These are phyloP conservation scores for Xylariaceae sp. DNA, from an alignment of 2,329 filamentous ascomycete genomes.

Conservation along the genomic window DNA sequence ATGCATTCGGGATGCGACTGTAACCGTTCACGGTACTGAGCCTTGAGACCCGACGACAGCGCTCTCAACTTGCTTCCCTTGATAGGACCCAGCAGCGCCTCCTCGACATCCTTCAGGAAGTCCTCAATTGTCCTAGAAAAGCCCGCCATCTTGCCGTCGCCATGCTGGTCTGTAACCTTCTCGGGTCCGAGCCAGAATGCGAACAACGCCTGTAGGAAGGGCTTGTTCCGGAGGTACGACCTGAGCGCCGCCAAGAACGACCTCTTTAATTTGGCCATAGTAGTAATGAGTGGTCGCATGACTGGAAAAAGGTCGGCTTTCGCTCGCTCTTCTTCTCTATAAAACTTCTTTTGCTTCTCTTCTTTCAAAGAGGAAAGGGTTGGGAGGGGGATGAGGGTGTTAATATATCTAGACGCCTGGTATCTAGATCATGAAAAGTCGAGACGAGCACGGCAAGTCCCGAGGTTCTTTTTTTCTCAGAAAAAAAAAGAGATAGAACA, in stretches of 20 bases:
- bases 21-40: constrained; percentile 51
- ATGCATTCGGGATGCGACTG: constrained; percentile 52
- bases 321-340: constrained; percentile 5
- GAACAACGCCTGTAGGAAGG: constrained; percentile 52
- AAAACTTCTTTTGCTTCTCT: constrained; percentile 3
- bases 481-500: not conserved
- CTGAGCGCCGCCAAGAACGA: constrained; percentile 51
- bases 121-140: constrained; percentile 37
- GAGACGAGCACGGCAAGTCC: constrained; percentile 17
- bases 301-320: constrained; percentile 26
- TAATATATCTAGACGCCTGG: constrained; percentile 6
- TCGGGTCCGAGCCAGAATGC: constrained; percentile 48
- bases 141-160: constrained; percentile 16
- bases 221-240: constrained; percentile 55
- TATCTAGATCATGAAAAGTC: constrained; percentile 26
- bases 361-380: constrained; percentile 10
- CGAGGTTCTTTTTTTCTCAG: not conserved
- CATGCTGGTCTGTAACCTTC: constrained; percentile 30
- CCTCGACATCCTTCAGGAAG: constrained; percentile 54
- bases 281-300: constrained; percentile 49
- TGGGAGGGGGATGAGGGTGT: constrained; percentile 10
- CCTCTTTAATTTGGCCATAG: constrained; percentile 54
- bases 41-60: constrained; percentile 47
- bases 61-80: constrained; percentile 40
- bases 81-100: constrained; percentile 45